Base-by-base conservation (phyloP, 1,284 basidiomycete genomes). In the Spongiforma sp. region DNA sequence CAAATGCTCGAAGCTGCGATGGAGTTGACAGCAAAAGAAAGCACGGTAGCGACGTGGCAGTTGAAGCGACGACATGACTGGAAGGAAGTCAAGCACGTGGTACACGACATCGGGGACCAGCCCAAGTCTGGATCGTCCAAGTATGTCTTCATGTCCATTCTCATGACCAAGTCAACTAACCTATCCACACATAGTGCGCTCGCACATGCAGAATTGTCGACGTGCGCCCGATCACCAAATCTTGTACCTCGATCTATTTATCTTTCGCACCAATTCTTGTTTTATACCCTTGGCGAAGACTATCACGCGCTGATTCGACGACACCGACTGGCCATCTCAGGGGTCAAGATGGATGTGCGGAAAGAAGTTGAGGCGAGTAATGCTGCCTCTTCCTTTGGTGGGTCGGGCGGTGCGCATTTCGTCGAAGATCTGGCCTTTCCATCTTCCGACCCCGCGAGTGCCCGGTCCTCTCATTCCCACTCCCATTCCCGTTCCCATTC, bases 251-350 rank as follows among this genome's bases (percentile, higher is more conserved):
- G 87, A 0, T 83, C 91, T 0, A 83, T 96, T 46, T 95, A 95
- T 74, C 85, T 93, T 17, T 88, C 89, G 0, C 91, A 93, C 68
- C 93, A 95, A 67, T 91, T 95, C 75, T 82, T 88, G 12, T 96
- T 95, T 80, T 85, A 87, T 69, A 83, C 86, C 2, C 82, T 94
- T 0, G 85, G 87, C 2, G 90, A 91, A 66, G 93, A 95, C 73
- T 93, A 93, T 67, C 91, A 92, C 68, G 88, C 90, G 0, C 86
- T 93, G 14, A 83, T 94, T 37, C 87, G 91, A 1, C 83, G 86
- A 2, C 83, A 88, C 60, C 86, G 88, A 59, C 79, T 93, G 59
- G 88, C 89, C 64, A 81, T 93, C 14, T 79, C 83, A 1, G 85
- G 86, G 0, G 64, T 75, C 33, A 88, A 86, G 79, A 84, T 95